A percentile compares a stretch with the other conserved stretches of the same genome.
Evolutionary conservation across 345 rosid species (phyloP).

Genomic region (Theobroma cacao): DNA sequence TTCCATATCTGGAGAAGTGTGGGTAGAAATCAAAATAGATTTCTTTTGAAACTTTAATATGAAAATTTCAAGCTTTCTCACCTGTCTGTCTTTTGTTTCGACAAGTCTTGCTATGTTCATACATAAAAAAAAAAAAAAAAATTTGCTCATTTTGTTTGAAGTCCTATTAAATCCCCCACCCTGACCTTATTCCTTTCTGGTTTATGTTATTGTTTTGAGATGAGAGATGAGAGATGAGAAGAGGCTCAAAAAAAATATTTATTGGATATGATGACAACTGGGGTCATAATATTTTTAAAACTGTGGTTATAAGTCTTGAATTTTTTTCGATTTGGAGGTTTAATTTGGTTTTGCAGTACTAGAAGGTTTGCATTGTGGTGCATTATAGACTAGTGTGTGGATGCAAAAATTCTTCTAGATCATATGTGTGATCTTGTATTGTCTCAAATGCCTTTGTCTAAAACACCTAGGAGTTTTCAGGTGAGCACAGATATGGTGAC

Average conservation of each 20-base stretch:
- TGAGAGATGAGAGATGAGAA: background rate
- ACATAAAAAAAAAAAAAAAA: background rate
- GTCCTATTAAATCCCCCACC: background rate
- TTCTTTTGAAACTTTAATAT: background rate
- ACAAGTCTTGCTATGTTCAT: background rate
- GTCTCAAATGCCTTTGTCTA: constrained; percentile 3
- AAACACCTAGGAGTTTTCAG: background rate
- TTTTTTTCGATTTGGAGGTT: background rate
- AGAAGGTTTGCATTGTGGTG: background rate
- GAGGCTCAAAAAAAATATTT: background rate
- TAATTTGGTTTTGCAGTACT: background rate
- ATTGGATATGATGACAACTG: background rate
- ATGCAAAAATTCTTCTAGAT: background rate
- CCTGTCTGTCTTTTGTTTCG: background rate
- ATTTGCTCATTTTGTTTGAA: background rate
- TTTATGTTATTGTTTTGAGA: background rate
- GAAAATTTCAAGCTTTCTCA: background rate
- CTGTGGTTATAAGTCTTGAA: background rate
- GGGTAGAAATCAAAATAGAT: background rate
- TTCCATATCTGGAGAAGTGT: background rate
- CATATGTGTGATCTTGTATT: background rate
- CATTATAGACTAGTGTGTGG: background rate
- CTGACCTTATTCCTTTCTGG: background rate
- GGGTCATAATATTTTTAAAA: background rate
- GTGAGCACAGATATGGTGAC: background rate